Evolutionary conservation across 768 basidiomycete genomes (phyloP), one percentile per base, ranked within the genome.

Genomic region (Roridomyces roridus): DNA sequence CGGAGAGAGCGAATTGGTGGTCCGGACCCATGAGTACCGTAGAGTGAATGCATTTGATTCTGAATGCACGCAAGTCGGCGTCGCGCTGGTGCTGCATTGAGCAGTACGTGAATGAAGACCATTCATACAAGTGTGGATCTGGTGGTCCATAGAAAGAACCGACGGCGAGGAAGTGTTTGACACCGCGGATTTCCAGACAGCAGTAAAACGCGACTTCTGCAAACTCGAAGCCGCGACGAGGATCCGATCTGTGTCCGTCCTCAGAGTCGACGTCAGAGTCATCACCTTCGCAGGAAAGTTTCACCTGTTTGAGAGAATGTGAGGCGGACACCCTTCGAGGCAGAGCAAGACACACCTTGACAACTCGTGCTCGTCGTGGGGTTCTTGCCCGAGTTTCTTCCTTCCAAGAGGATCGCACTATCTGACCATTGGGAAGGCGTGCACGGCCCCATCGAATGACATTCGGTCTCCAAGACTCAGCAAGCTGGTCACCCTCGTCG

Each of bases 11-110:
- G 31, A 55, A 62, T 14, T 59, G 51, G 3, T 37, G 6, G 34
- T 53, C 51, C 10, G 45, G 46, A 2, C 34, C 54, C 54, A 55
- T 49, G 36, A 55, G 41, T 21, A 48, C 54, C 17, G 10, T 18
- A 1, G 54, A 41, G 1, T 15, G n/a, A 21, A 55, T 55, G 17
- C 17, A 28, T 2, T n/a, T 55, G 15, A 55, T 26, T 5, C 40
- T 20, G 28, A 55, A 29, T 3, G 26, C 54, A 15, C 54, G 54
- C 21, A 48, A 21, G 17, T 55, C 54, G 7, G 44, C 6, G 17
- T 55, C 54, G 12, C 54, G 31, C 17, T 21, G 20, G 14, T 55
- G 54, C 9, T 29, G 11, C 5, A 41, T 18, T 0, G 45, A 40
- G 18, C 36, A 46, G 36, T 55, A 55, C 7, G 24, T 31, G 14